Percentiles rank a stretch among this genome's conserved stretches.
phyloP scores from a whole-genome alignment of 1,284 basidiomycete genomes.

The Pseudozyma tsukubaensis region DNA sequence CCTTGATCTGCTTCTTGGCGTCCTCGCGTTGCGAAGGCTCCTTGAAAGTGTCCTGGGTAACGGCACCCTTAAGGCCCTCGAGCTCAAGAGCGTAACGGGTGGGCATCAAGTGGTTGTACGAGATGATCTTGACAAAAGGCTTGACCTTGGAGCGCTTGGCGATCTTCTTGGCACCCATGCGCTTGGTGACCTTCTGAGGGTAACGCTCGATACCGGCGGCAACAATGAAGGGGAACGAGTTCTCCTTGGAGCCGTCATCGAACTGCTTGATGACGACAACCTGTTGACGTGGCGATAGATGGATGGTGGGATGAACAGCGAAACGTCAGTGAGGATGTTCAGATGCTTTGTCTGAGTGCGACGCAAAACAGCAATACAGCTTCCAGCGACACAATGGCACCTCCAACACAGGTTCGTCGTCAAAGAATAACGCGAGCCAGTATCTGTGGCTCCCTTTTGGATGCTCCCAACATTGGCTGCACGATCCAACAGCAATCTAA shows the following conservation, averaged over 20 bases:
- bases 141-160: constrained; percentile 69
- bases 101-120: constrained; percentile 69
- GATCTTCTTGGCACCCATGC: constrained; percentile 68
- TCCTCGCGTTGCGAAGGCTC: constrained; percentile 68
- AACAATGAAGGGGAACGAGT: constrained; percentile 66
- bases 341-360: neutral
- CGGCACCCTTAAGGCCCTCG: constrained; percentile 67
- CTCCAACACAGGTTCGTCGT: no score
- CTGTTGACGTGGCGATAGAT: constrained; percentile 26
- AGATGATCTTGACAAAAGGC: constrained; percentile 69
- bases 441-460: no score
- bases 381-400: no score
- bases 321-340: constrained; percentile 11
- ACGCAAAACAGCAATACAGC: constrained; percentile 9
- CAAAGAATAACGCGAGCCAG: no score
- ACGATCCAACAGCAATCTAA: no score
- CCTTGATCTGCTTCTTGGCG: constrained; percentile 71
- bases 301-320: neutral
- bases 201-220: constrained; percentile 69
- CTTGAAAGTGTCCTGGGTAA: constrained; percentile 67
- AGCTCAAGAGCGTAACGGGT: constrained; percentile 69
- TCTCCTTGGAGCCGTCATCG: constrained; percentile 68
- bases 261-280: constrained; percentile 69
- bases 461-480: no score
- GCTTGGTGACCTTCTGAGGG: constrained; percentile 68